Base-by-base conservation (phyloP, 2,329 filamentous ascomycete genomes). In the Magnaporthiopsis rhizophila region DNA sequence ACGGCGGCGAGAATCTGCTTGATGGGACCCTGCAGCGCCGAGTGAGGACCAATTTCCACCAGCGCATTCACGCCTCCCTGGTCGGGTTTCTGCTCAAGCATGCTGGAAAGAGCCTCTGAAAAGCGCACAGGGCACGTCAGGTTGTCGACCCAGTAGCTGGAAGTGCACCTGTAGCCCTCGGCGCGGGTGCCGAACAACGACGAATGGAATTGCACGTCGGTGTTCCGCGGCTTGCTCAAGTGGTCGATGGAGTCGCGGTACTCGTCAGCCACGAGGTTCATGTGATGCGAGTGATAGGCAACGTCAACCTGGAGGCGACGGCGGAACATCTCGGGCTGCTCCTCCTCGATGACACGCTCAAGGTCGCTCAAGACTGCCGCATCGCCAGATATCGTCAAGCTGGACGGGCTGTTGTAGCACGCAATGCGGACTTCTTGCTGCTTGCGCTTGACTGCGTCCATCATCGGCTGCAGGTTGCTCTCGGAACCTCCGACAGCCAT, bases 401-500 rank as follows among this genome's bases (percentile, higher is more conserved):
- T 78, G 0, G 68, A 62, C 0, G 74, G 68, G 1, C 73, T 77
- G 70, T 77, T 80, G 65, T 65, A 67, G 28, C 72, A 74, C 11
- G 75, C 74, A 4, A 78, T 67, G 5, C 65, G 62, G 0, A 73
- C 64, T 0, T 69, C 67, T 8, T 74, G 75, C 8, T 69, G 73
- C 0, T 65, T 62, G 1, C 60, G 60, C 38, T 11, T 62, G 3
- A 28, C 36, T 9, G 21, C 50, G 36, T 38, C 36, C 32, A 7
- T 45, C 60, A 30, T 53, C 6, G 45, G 45, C 45, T 53, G 45
- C 8, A 53, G 45, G 45, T n/a, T 53, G 45, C 45, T 53, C 45
- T 53, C 18, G 12, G 45, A 53, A 53, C 77, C 75, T 1, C 81
- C 84, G 2, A 85, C 81, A 0, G 84, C 84, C 70, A 85, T 76